A percentile compares a stretch with the other conserved stretches of the same genome.
Evolutionary conservation across 306 rosid species (phyloP).

Genomic region (apple (Malus domestica)): DNA sequence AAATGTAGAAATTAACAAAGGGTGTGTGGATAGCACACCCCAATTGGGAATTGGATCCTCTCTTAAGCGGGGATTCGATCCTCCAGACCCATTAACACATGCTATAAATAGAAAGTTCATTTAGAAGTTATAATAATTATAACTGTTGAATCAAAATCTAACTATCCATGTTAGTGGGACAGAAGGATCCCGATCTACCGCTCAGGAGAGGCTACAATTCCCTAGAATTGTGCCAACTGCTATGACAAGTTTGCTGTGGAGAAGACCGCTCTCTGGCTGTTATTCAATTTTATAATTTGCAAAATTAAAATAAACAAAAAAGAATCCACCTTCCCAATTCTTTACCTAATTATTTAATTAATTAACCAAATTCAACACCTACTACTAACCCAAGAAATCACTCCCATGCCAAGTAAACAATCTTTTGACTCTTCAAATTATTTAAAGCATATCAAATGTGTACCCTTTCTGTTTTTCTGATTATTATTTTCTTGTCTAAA

Average conservation of each 20-base stretch:
- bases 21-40: too few relatives aligned
- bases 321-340: conserved; percentile 14
- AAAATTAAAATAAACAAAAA: not conserved
- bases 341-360: not conserved
- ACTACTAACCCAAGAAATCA: conserved; percentile 30
- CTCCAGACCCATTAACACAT: too few relatives aligned
- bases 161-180: too few relatives aligned
- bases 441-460: not conserved
- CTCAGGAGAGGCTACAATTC: too few relatives aligned
- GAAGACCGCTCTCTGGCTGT: not conserved
- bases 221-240: not conserved
- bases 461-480: not conserved
- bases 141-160: too few relatives aligned
- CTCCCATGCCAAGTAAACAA: conserved; percentile 10
- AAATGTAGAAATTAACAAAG: too few relatives aligned
- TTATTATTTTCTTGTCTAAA: conserved; percentile 1
- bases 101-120: too few relatives aligned
- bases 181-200: too few relatives aligned
- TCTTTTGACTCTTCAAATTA: conserved; percentile 15
- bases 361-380: conserved; percentile 37
- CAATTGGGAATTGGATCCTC: too few relatives aligned
- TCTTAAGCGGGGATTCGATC: too few relatives aligned
- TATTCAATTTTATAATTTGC: conserved; percentile 5
- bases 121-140: too few relatives aligned
- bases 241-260: too few relatives aligned